These are phyloP conservation scores for Malus orientalis DNA, from an alignment of 306 rosid species.

Conservation along the genomic window DNA sequence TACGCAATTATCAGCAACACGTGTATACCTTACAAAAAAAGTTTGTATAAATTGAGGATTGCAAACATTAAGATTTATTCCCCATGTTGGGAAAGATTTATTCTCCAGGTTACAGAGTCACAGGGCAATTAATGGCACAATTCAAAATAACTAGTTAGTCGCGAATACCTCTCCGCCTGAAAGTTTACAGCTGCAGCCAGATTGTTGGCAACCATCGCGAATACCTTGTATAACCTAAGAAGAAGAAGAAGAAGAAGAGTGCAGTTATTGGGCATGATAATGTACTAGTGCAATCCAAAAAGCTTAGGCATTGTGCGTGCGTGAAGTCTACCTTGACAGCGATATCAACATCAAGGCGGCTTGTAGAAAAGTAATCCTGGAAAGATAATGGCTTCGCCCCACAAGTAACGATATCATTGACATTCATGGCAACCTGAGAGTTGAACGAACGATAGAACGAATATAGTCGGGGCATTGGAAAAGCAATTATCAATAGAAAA, in stretches of 20 bases:
- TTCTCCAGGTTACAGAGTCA: not conserved
- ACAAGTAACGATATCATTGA: slow-evolving; percentile 84
- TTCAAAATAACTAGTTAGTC: not conserved
- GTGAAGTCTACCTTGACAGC: slow-evolving; percentile 62
- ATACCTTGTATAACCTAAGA: slow-evolving; percentile 80
- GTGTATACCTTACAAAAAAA: too few species aligned
- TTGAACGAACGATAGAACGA: not conserved
- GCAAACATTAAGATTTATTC: too few species aligned
- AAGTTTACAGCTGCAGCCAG: slow-evolving; percentile 55
- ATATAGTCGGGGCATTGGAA: not conserved
- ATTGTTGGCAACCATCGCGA: slow-evolving; percentile 79
- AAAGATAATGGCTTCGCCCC: slow-evolving; percentile 93
- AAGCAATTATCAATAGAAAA: not conserved
- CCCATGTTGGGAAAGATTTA: too few species aligned
- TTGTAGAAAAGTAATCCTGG: slow-evolving; percentile 88
- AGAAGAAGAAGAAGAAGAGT: not conserved
- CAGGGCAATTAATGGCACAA: not conserved
- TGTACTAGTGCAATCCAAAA: not conserved
- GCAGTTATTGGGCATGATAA: not conserved
- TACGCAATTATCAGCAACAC: not conserved
- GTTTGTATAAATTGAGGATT: too few species aligned
- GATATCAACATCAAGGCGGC: slow-evolving; percentile 82
- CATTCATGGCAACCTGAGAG: slow-evolving; percentile 91
- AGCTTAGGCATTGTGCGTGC: not conserved
- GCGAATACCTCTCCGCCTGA: slow-evolving; percentile 90